phyloP scores from a whole-genome alignment of 306 rosid genomes.

The Sicyos edulis region DNA sequence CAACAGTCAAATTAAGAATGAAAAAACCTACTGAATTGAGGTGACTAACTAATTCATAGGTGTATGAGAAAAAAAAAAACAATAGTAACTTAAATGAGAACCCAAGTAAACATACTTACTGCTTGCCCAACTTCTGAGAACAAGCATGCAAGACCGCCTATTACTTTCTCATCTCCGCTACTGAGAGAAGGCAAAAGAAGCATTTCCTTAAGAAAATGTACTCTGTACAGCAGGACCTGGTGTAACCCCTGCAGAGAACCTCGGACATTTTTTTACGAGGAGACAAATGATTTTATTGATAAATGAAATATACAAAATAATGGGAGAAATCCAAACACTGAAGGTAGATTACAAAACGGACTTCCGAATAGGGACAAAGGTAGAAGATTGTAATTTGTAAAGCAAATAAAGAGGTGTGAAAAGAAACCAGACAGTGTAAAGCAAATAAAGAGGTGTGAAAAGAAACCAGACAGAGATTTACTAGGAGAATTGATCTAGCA shows the following conservation, averaged over 20 bases:
- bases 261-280: slow-evolving; percentile 21
- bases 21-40: neutral
- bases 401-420: neutral
- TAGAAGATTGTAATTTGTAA: neutral
- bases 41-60: slow-evolving; percentile 10
- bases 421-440: neutral
- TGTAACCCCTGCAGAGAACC: slow-evolving; percentile 72
- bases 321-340: neutral
- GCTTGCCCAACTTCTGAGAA: slow-evolving; percentile 96
- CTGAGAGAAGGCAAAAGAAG: slow-evolving; percentile 82
- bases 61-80: neutral
- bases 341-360: neutral
- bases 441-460: neutral
- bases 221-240: slow-evolving; percentile 75
- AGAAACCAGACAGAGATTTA: neutral
- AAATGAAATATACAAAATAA: slow-evolving; percentile 1
- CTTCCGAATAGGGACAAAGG: neutral
- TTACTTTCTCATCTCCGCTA: slow-evolving; percentile 66
- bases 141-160: slow-evolving; percentile 86
- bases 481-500: neutral
- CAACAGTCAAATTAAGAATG: neutral
- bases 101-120: slow-evolving; percentile 45
- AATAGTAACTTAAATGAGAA: neutral
- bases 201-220: slow-evolving; percentile 68
- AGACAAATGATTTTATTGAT: neutral